These are phyloP conservation scores for Yarrowia sp. DNA, from an alignment of 805 yeast genomes.

Conservation along the genomic window DNA sequence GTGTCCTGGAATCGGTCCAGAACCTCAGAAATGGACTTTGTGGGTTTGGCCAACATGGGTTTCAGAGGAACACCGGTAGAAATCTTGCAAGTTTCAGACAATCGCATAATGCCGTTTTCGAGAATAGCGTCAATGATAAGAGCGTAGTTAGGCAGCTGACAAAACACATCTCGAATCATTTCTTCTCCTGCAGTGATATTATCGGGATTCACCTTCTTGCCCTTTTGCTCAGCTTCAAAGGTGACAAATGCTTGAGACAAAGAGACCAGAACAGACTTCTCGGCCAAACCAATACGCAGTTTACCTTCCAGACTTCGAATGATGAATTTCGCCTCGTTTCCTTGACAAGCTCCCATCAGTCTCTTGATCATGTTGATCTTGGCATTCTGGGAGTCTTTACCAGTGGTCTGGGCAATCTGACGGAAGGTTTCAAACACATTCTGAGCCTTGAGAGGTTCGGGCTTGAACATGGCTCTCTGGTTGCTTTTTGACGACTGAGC, in stretches of 20 bases:
- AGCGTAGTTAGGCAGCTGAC: constrained; percentile 90
- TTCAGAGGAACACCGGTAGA: constrained; percentile 94
- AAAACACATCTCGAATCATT: constrained; percentile 80
- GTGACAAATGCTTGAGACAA: constrained; percentile 81
- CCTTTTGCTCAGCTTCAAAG: constrained; percentile 57
- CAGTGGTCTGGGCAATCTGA: constrained; percentile 77
- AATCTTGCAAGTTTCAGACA: constrained; percentile 72
- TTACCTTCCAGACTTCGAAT: constrained; percentile 93
- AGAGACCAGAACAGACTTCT: constrained; percentile 84
- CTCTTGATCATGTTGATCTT: constrained; percentile 82
- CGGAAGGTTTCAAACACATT: constrained; percentile 76
- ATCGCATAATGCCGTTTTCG: constrained; percentile 68
- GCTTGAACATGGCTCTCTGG: constrained; percentile 94
- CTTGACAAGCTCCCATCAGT: constrained; percentile 84
- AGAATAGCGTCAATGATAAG: constrained; percentile 71
- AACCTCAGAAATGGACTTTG: constrained; percentile 90
- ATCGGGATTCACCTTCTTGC: constrained; percentile 53
- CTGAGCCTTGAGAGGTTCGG: constrained; percentile 75
- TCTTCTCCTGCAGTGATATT: constrained; percentile 72
- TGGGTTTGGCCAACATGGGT: constrained; percentile 98
- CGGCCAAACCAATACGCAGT: constrained; percentile 90
- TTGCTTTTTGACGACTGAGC: constrained; percentile 83
- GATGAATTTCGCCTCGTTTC: constrained; percentile 86
- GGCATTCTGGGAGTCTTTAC: constrained; percentile 78
- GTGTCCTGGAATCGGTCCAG: constrained; percentile 85